phyloP scores from a whole-genome alignment of 75 land plant genomes.

The Larix kaempferi region DNA sequence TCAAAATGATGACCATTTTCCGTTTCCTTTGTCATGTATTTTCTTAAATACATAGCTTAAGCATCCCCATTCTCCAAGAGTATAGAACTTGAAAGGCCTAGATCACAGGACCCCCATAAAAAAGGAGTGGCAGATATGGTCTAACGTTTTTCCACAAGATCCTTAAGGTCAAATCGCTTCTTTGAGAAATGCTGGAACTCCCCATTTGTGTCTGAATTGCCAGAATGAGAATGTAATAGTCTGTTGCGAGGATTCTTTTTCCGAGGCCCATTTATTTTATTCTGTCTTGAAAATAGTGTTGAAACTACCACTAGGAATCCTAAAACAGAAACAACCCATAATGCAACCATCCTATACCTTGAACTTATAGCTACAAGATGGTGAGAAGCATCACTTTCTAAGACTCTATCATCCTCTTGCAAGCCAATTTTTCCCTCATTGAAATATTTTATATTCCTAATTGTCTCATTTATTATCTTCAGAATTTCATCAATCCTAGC shows the following conservation, averaged over 20 bases:
- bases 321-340: constrained; percentile 28
- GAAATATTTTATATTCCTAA: not conserved
- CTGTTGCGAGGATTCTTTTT: constrained; percentile 10
- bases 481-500: not conserved
- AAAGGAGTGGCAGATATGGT: not conserved
- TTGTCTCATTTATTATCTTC: not conserved
- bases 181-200: not conserved
- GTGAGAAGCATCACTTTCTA: not conserved
- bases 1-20: not conserved
- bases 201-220: not conserved
- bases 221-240: constrained; percentile 11
- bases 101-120: not conserved
- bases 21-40: not conserved
- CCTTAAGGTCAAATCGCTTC: not conserved
- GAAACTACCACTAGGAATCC: constrained; percentile 21
- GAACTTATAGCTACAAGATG: not conserved
- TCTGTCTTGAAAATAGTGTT: constrained; percentile 18
- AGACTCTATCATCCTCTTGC: not conserved
- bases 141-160: not conserved
- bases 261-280: constrained; percentile 8
- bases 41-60: not conserved
- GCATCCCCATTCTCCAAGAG: not conserved
- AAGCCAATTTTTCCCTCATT: not conserved
- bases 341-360: constrained; percentile 24
- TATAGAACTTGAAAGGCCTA: not conserved